Evolutionary conservation across 192 early-diverging fungal genomes (phyloP).

Genomic region (Coemansia sp.): DNA sequence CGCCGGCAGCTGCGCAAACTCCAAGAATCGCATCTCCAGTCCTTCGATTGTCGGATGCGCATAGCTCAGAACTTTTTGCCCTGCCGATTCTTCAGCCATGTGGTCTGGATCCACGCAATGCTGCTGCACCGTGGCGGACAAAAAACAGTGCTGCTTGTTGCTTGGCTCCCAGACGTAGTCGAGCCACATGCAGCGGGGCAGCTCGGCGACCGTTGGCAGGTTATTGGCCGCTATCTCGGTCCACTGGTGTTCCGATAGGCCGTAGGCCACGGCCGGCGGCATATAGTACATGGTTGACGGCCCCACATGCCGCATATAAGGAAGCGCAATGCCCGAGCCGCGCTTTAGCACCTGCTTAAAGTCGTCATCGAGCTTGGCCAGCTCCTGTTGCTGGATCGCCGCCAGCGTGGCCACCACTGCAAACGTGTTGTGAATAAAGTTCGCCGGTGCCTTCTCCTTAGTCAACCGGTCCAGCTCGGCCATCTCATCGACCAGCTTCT

Average conservation of each 20-base stretch:
- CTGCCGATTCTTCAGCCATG: conserved; percentile 19
- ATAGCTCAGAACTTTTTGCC: conserved; percentile 9
- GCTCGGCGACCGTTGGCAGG: conserved; percentile 4
- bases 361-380: conserved; percentile 24
- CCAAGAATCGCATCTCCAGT: conserved; percentile 34
- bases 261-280: conserved; percentile 14
- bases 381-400: conserved; percentile 38
- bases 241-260: conserved; percentile 15
- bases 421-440: conserved; percentile 47
- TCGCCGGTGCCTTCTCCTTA: conserved; percentile 20
- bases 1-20: background rate
- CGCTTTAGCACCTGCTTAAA: conserved; percentile 10
- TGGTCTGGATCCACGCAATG: conserved; percentile 20
- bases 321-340: conserved; percentile 40
- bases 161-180: conserved; percentile 39
- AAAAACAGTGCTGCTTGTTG: conserved; percentile 21
- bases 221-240: conserved; percentile 3
- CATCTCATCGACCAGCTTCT: conserved; percentile 31
- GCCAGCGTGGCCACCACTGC: conserved; percentile 27
- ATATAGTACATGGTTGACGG: conserved; percentile 35
- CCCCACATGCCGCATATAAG: conserved; percentile 33
- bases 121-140: conserved; percentile 15
- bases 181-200: conserved; percentile 29
- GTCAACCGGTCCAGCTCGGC: conserved; percentile 32
- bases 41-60: conserved; percentile 31